Conservation (phyloP, 228 moss, liverwort and hornwort species). For the Sphagnum magellanicum region DNA sequence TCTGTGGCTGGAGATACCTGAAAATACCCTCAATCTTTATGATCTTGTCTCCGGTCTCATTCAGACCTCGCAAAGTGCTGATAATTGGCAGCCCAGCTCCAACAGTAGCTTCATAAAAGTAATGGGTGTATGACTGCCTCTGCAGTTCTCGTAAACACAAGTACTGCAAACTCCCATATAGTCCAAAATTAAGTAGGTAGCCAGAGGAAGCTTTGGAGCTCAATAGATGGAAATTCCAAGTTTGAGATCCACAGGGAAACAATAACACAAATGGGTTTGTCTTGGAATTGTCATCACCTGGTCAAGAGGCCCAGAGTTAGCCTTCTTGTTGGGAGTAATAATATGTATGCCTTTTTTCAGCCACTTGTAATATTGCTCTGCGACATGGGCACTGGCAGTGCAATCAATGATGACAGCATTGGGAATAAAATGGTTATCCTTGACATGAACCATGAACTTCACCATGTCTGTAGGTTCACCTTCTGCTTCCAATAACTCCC, state of each 20-base stretch:
- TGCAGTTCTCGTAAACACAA: conserved; percentile 60
- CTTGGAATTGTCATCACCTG: conserved; percentile 34
- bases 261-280: no score
- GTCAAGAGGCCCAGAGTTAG: conserved; percentile 87
- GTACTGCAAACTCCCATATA: conserved; percentile 33
- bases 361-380: conserved; percentile 81
- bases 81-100: conserved; percentile 91
- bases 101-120: conserved; percentile 94
- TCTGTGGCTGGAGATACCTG: conserved; percentile 27
- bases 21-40: conserved; percentile 82
- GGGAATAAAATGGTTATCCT: conserved; percentile 58
- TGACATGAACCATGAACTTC: conserved; percentile 78
- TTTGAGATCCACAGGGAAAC: no score
- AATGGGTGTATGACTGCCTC: conserved; percentile 73
- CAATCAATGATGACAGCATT: conserved; percentile 92
- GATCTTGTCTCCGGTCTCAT: conserved; percentile 94
- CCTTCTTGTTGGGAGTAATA: conserved; percentile 90
- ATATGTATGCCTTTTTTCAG: conserved; percentile 83
- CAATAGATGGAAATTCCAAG: no score
- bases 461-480: conserved; percentile 69
- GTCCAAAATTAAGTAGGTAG: no score
- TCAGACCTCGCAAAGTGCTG: conserved; percentile 71
- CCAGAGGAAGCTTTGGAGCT: no score
- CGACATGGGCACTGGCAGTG: conserved; percentile 73
- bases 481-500: conserved; percentile 42